A percentile compares a stretch with the other conserved stretches of the same genome.
Evolutionary conservation across 331 rosid genomes (phyloP).

Genomic region (Ulmus americana): DNA sequence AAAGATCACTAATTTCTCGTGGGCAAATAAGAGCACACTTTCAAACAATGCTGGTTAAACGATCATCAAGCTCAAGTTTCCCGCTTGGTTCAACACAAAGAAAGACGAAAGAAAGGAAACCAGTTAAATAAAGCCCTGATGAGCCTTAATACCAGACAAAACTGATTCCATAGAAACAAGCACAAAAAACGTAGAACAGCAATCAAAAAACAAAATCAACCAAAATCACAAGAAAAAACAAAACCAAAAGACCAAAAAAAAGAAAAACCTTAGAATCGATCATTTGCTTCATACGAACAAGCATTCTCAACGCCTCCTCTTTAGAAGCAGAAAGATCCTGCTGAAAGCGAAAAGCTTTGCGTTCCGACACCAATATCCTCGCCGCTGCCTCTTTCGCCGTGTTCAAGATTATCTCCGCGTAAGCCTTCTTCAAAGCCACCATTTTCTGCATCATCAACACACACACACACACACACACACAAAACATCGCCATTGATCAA

Average conservation of each 20-base stretch:
- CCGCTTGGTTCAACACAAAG: neutral
- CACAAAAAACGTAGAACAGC: neutral
- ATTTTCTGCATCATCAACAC: slow-evolving; percentile 31
- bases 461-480: neutral
- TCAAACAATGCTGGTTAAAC: neutral
- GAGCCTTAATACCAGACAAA: neutral
- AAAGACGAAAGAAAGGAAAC: neutral
- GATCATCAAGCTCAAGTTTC: neutral
- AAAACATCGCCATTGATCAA: slow-evolving; percentile 8
- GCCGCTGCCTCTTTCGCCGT: slow-evolving; percentile 79
- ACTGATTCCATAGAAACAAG: neutral
- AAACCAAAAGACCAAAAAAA: neutral
- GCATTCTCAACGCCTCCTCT: slow-evolving; percentile 56
- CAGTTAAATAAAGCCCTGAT: neutral
- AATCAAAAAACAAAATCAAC: slow-evolving; percentile 1
- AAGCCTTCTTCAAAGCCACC: slow-evolving; percentile 71
- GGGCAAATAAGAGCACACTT: neutral
- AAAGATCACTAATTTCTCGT: neutral
- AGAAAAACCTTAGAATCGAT: slow-evolving; percentile 56
- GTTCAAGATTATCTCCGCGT: slow-evolving; percentile 69
- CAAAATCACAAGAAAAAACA: neutral
- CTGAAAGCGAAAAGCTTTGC: slow-evolving; percentile 41
- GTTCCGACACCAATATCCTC: slow-evolving; percentile 62
- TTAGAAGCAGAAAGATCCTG: slow-evolving; percentile 43
- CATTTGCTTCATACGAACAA: slow-evolving; percentile 56